Percentiles rank a stretch among this genome's conserved stretches.
Conservation (phyloP, 345 rosid species). For the Aquilaria malaccensis region DNA sequence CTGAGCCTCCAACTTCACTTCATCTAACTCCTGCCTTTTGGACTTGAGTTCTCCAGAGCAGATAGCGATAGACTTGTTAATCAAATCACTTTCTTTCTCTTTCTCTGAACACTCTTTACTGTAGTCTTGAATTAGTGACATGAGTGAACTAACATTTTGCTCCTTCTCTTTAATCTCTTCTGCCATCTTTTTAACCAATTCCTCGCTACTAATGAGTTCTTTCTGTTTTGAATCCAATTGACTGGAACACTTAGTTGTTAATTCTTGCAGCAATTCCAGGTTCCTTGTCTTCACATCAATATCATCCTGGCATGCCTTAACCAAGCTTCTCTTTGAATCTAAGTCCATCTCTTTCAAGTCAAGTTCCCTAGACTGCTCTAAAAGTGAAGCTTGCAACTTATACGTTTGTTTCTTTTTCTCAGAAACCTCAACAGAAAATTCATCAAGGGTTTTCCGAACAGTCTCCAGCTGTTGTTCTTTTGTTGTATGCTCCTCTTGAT, state of each 20-base stretch:
- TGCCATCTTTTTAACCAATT: neutral
- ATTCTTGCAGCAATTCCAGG: constrained; percentile 4
- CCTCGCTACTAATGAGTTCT: constrained; percentile 1
- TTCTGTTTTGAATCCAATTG: constrained; percentile 1
- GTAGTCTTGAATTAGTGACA: constrained; percentile 11
- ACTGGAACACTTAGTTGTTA: constrained; percentile 1
- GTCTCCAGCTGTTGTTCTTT: constrained; percentile 7
- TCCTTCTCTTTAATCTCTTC: constrained; percentile 1
- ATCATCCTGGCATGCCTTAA: constrained; percentile 18
- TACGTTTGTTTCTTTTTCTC: constrained; percentile 3
- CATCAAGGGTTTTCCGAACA: neutral
- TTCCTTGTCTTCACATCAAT: constrained; percentile 16
- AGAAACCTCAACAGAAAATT: constrained; percentile 6
- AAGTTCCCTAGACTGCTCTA: neutral
- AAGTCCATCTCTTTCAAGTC: neutral
- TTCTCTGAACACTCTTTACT: constrained; percentile 12
- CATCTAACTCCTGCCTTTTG: constrained; percentile 15
- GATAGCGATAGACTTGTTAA: constrained; percentile 10
- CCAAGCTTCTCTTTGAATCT: constrained; percentile 1
- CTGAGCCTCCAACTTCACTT: neutral
- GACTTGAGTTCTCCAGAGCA: constrained; percentile 14
- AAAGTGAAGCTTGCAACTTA: neutral
- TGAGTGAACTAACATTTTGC: neutral
- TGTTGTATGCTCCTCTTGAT: neutral
- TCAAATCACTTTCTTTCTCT: constrained; percentile 20